Evolutionary conservation across 2,329 filamentous ascomycete genomes (phyloP).

Genomic region (Fusarium veterinarium): DNA sequence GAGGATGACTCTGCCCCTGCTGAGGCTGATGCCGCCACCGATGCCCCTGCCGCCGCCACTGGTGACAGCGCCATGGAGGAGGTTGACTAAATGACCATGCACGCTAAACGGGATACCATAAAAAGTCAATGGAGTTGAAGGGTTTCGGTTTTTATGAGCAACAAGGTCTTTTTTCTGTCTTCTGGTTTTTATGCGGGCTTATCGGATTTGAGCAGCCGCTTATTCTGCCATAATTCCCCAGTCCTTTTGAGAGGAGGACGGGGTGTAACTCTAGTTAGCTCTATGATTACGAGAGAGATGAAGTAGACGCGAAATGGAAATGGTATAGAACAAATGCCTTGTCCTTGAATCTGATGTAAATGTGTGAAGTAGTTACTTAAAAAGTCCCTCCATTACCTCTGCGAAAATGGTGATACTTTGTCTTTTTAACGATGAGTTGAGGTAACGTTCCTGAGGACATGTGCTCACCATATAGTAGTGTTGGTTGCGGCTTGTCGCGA

Average conservation of each 20-base stretch:
- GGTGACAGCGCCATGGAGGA: conserved; percentile 99
- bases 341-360: neutral
- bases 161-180: conserved; percentile 48
- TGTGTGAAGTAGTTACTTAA: neutral
- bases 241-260: conserved; percentile 38
- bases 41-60: conserved; percentile 67
- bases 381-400: too few species aligned
- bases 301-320: conserved; percentile 54
- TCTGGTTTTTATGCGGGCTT: conserved; percentile 47
- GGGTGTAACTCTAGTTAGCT: conserved; percentile 57
- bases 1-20: conserved; percentile 82
- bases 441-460: neutral
- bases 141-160: conserved; percentile 50
- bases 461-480: too few species aligned
- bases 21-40: conserved; percentile 65
- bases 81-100: conserved; percentile 80
- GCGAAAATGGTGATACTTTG: too few species aligned
- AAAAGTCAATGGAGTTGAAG: conserved; percentile 59
- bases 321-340: conserved; percentile 42
- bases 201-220: conserved; percentile 44
- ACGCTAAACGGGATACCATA: conserved; percentile 51
- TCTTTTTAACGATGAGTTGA: too few species aligned
- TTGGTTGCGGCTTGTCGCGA: neutral
- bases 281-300: conserved; percentile 55
- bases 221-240: conserved; percentile 52